Evolutionary conservation across 1,284 basidiomycete species (phyloP).

Genomic region (Marasmius fiardii): DNA sequence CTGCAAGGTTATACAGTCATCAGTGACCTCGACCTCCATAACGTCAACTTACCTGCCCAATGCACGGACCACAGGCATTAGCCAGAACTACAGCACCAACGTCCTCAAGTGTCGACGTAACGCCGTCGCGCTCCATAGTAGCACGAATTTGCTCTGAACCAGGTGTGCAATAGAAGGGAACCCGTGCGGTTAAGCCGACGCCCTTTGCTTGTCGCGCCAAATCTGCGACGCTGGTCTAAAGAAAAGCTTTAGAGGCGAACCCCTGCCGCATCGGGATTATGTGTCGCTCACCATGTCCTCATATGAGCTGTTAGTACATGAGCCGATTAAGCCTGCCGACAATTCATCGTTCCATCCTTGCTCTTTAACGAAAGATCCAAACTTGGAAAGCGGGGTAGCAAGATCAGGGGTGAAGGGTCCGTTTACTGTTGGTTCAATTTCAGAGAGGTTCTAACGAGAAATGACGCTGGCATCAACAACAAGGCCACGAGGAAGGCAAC

Average conservation of each 20-base stretch:
- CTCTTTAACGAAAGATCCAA: slow-evolving; percentile 76
- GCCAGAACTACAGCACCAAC: slow-evolving; percentile 93
- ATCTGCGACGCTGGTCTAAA: slow-evolving; percentile 49
- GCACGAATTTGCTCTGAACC: slow-evolving; percentile 98
- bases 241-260: not conserved
- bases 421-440: slow-evolving; percentile 94
- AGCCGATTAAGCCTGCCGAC: slow-evolving; percentile 91
- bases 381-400: slow-evolving; percentile 93
- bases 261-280: not conserved
- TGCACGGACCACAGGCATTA: slow-evolving; percentile 98
- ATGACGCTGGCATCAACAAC: not conserved
- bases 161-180: slow-evolving; percentile 96
- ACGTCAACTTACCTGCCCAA: slow-evolving; percentile 74
- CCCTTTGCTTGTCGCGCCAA: slow-evolving; percentile 88
- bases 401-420: slow-evolving; percentile 99
- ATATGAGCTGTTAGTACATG: slow-evolving; percentile 97
- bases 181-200: slow-evolving; percentile 79
- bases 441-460: slow-evolving; percentile 72
- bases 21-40: slow-evolving; percentile 7
- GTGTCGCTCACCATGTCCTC: slow-evolving; percentile 80
- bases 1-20: slow-evolving; percentile 27
- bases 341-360: slow-evolving; percentile 93
- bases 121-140: slow-evolving; percentile 93
- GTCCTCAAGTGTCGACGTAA: slow-evolving; percentile 78
- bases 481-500: not conserved